phyloP scores from a whole-genome alignment of 2,329 filamentous ascomycete genomes.

The Atkinsonella texensis region DNA sequence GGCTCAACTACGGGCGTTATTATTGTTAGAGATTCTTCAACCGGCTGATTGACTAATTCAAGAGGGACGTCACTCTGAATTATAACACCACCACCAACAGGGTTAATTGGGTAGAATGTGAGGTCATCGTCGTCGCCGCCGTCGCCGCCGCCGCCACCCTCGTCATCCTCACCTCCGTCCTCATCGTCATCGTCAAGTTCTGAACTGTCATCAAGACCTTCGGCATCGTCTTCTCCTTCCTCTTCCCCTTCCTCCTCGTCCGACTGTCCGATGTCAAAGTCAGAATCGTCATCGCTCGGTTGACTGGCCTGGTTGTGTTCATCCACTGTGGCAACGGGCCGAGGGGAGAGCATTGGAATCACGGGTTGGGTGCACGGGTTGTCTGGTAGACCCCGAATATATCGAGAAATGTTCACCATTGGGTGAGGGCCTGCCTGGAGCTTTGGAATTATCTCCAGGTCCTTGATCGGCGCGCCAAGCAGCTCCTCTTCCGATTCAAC shows the following conservation, averaged over 20 bases:
- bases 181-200: conserved; percentile 1
- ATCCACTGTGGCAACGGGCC: not conserved
- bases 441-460: conserved; percentile 11
- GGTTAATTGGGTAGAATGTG: not conserved
- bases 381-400: conserved; percentile 16
- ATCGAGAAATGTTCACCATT: conserved; percentile 16
- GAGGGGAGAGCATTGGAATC: not conserved
- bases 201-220: not conserved
- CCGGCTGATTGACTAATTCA: not conserved
- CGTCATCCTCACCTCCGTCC: not conserved
- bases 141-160: not conserved
- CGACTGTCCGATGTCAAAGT: conserved; percentile 10
- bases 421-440: conserved; percentile 4
- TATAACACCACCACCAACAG: not conserved
- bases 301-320: not conserved
- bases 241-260: conserved; percentile 11
- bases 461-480: conserved; percentile 16
- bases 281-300: conserved; percentile 1
- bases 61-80: not conserved
- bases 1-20: not conserved
- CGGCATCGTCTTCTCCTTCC: conserved; percentile 9
- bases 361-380: conserved; percentile 16
- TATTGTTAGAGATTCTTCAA: not conserved
- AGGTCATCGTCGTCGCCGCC: not conserved
- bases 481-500: conserved; percentile 23